Evolutionary conservation across 1,284 basidiomycete genomes (phyloP).

Genomic region (Tylopilus sp.): DNA sequence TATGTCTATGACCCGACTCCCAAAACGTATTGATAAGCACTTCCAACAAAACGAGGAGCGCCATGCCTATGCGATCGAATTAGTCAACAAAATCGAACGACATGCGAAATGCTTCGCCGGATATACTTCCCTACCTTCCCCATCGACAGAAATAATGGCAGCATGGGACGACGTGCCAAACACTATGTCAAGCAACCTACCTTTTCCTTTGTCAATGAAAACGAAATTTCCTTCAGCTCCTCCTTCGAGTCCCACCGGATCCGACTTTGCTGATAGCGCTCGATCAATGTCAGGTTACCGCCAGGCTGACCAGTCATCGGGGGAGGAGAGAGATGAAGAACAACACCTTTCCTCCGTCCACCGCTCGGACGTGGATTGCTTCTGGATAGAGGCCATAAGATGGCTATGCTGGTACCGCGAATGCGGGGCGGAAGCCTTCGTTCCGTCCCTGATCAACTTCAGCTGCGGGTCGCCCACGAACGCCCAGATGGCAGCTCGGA

Average conservation of each 20-base stretch:
- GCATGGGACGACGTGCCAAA: slow-evolving; percentile 40
- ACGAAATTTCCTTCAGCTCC: slow-evolving; percentile 20
- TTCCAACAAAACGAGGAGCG: slow-evolving; percentile 20
- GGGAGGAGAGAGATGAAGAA: slow-evolving; percentile 8
- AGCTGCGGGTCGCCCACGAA: slow-evolving; percentile 23
- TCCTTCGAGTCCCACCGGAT: slow-evolving; percentile 31
- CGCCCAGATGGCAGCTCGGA: slow-evolving; percentile 27
- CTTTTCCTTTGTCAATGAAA: slow-evolving; percentile 20
- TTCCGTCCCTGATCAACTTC: slow-evolving; percentile 32
- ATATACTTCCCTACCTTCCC: slow-evolving; percentile 21
- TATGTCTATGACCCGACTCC: slow-evolving; percentile 18
- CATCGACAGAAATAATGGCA: slow-evolving; percentile 21
- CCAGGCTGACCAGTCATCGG: not conserved
- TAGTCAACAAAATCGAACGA: slow-evolving; percentile 21
- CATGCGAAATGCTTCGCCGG: slow-evolving; percentile 28
- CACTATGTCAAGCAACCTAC: slow-evolving; percentile 16
- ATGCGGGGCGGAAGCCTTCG: slow-evolving; percentile 30
- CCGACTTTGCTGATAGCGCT: not conserved
- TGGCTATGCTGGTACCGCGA: slow-evolving; percentile 32
- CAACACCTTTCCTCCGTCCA: not conserved
- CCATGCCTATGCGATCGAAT: slow-evolving; percentile 23
- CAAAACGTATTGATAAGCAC: slow-evolving; percentile 12
- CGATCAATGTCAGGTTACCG: slow-evolving; percentile 3
- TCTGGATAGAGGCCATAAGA: slow-evolving; percentile 24
- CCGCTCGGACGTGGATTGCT: slow-evolving; percentile 30